Percentiles rank a stretch among this genome's conserved stretches.
Evolutionary conservation across 495 filamentous ascomycete genomes (phyloP).

Genomic region (Thermothielavioides terrestris): DNA sequence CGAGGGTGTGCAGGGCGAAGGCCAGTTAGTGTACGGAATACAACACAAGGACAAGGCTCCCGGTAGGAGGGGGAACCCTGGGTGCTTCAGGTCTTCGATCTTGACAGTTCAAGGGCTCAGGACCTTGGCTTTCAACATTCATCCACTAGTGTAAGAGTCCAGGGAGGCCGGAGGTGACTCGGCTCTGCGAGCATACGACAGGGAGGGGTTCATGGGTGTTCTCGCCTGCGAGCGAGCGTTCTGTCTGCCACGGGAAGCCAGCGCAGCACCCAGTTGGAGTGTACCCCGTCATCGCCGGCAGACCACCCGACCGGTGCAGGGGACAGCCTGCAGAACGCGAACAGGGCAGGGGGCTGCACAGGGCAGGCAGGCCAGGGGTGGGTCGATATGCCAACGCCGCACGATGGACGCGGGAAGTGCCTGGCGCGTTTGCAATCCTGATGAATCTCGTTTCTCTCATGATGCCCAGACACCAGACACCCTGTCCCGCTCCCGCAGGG

Average conservation of each 20-base stretch:
- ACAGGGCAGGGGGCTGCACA: slow-evolving; percentile 1
- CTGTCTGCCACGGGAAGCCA: neutral
- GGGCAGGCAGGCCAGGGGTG: slow-evolving; percentile 6
- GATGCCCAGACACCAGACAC: neutral
- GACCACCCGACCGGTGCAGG: slow-evolving; percentile 5
- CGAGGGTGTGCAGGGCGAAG: too few relatives aligned
- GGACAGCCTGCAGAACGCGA: neutral
- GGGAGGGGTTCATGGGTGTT: neutral
- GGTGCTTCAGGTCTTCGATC: slow-evolving; percentile 1
- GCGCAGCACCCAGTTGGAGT: too few relatives aligned
- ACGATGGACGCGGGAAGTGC: slow-evolving; percentile 10
- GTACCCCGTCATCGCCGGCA: slow-evolving; percentile 2
- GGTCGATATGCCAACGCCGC: slow-evolving; percentile 12
- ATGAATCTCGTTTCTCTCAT: slow-evolving; percentile 15
- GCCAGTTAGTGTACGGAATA: too few relatives aligned
- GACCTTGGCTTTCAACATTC: neutral
- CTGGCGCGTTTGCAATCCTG: slow-evolving; percentile 20
- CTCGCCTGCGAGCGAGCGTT: slow-evolving; percentile 5
- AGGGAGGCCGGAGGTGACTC: slow-evolving; percentile 2
- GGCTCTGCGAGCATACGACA: slow-evolving; percentile 10
- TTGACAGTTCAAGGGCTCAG: slow-evolving; percentile 5
- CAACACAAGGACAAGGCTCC: slow-evolving; percentile 4
- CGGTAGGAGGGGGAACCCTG: neutral
- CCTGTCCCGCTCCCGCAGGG: slow-evolving; percentile 6
- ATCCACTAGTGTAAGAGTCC: neutral